phyloP scores from a whole-genome alignment of 1,139 yeast genomes.

The Kazachstania sp. region DNA sequence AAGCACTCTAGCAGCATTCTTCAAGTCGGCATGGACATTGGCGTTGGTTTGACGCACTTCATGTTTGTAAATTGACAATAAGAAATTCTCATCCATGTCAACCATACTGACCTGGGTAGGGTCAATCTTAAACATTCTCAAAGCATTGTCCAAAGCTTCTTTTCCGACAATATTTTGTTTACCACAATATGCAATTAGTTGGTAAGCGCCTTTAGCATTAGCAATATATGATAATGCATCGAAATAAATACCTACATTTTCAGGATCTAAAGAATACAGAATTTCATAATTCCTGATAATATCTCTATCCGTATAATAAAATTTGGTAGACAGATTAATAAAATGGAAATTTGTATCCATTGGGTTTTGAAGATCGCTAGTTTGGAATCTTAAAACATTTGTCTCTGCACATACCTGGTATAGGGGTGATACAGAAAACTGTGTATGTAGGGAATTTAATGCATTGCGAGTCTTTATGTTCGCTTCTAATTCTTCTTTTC shows the following conservation, averaged over 20 bases:
- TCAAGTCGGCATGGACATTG: conserved; percentile 28
- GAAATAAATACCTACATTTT: conserved; percentile 50
- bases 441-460: conserved; percentile 35
- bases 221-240: conserved; percentile 54
- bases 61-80: conserved; percentile 42
- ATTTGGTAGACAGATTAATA: conserved; percentile 51
- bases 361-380: conserved; percentile 23
- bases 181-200: conserved; percentile 44
- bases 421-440: conserved; percentile 33
- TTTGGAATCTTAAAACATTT: conserved; percentile 8
- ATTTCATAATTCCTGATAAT: conserved; percentile 55
- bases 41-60: conserved; percentile 31
- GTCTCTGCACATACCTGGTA: conserved; percentile 39
- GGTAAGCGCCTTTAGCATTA: conserved; percentile 38
- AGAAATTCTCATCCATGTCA: conserved; percentile 36
- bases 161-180: conserved; percentile 59
- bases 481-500: conserved; percentile 8
- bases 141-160: conserved; percentile 49
- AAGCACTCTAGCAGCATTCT: conserved; percentile 37
- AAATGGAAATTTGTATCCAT: conserved; percentile 29
- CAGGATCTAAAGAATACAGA: conserved; percentile 46
- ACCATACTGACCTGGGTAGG: conserved; percentile 18
- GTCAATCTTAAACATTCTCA: conserved; percentile 46
- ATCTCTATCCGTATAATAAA: conserved; percentile 52
- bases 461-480: conserved; percentile 19